phyloP scores from a whole-genome alignment of 257 asterid species.

The Prunella vulgaris region DNA sequence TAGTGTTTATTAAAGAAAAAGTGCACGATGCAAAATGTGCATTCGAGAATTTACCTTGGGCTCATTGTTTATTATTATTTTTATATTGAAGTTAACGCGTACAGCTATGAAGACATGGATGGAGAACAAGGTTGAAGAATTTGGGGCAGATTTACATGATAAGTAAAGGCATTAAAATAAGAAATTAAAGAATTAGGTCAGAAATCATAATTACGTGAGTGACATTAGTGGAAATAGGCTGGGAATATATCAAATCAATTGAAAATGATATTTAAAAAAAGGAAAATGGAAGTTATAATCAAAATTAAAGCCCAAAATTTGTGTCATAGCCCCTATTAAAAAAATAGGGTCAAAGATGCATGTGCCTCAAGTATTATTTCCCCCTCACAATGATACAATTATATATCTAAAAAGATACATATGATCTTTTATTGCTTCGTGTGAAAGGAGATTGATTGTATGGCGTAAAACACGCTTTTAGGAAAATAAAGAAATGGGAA shows the following conservation, averaged over 20 bases:
- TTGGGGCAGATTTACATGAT: slow-evolving; percentile 7
- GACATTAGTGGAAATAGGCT: slow-evolving; percentile 28
- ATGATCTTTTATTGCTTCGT: slow-evolving; percentile 24
- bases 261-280: slow-evolving; percentile 19
- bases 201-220: slow-evolving; percentile 17
- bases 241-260: slow-evolving; percentile 34
- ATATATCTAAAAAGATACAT: slow-evolving; percentile 28
- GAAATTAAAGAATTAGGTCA: neutral
- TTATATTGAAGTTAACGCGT: neutral
- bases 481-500: neutral
- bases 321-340: slow-evolving; percentile 34
- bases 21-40: no score
- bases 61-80: neutral
- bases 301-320: neutral
- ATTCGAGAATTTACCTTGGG: no score
- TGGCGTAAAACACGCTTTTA: neutral
- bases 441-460: slow-evolving; percentile 16
- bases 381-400: slow-evolving; percentile 27
- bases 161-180: neutral
- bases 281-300: neutral
- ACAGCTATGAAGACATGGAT: neutral
- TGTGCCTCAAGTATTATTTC: slow-evolving; percentile 38
- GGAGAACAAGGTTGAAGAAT: slow-evolving; percentile 14
- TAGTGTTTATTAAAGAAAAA: no score
- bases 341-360: slow-evolving; percentile 53